Conservation (phyloP, 495 filamentous ascomycete species). For the Aspergillus cavernicola region DNA sequence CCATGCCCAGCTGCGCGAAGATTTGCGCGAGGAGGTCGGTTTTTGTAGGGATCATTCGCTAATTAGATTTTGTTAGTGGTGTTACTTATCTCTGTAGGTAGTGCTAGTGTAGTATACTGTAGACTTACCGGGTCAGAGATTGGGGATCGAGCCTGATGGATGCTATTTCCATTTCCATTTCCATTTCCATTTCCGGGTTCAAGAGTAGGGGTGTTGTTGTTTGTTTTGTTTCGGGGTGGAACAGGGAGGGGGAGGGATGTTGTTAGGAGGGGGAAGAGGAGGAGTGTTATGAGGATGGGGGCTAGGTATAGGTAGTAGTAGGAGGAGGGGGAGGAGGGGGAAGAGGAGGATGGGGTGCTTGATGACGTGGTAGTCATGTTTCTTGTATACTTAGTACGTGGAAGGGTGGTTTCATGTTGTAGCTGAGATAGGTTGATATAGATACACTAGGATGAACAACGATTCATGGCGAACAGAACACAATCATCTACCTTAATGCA, state of each 20-base stretch:
- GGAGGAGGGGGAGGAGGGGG: not conserved
- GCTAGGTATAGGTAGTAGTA: not conserved
- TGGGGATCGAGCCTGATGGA: not conserved
- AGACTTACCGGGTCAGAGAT: not conserved
- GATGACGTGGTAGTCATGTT: no score
- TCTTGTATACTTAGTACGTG: no score
- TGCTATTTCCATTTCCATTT: no score
- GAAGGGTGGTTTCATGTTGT: no score
- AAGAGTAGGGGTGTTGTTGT: not conserved
- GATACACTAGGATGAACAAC: no score
- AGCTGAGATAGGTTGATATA: no score
- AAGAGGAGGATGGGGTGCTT: no score
- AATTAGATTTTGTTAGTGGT: not conserved
- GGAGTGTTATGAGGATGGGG: not conserved
- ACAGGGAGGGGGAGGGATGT: not conserved
- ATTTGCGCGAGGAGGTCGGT: constrained; percentile 20
- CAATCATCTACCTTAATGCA: no score
- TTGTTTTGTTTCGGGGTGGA: not conserved
- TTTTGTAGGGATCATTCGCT: constrained; percentile 33
- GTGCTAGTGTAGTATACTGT: no score
- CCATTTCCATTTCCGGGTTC: not conserved
- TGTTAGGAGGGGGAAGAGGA: not conserved
- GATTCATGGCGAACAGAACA: no score
- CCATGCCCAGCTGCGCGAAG: constrained; percentile 23
- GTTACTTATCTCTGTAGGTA: not conserved